Evolutionary conservation across 345 rosid species (phyloP), one percentile per base, ranked within the genome.

Genomic region (Acer yangbiense): DNA sequence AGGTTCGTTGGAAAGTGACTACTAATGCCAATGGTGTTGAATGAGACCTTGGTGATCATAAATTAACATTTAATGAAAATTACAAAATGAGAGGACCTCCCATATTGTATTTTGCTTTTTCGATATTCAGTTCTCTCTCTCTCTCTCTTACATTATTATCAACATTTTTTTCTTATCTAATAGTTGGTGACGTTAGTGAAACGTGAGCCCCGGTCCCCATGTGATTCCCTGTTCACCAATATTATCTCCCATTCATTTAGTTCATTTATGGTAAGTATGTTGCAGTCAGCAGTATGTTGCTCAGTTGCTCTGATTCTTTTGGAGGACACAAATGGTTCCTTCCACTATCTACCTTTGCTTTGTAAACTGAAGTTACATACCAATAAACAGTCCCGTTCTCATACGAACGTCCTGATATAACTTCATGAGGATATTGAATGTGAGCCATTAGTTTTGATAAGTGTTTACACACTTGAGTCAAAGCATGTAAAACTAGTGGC

Each of bases 141-240:
- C 18, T 20, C 71, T 64, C 65, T 76, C 41, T 35, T 50, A n/a
- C 72, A 77, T 72, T 77, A 81, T 76, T 77, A 60, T 41, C 68
- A 27, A 11, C 39, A 46, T 23, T 62, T 35, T 44, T 46, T 2
- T 13, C 68, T 21, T 60, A 7, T 66, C 2, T 44, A 50, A 35
- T 27, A 70, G 9, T 35, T 14, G 48, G 65, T 79, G 81, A 81
- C 78, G 64, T 60, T 74, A 62, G 58, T 85, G 82, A 70, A 68
- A 77, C 58, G 23, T 16, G 70, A n/a, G 85, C 75, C 81, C 48
- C 61, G 85, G 71, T 80, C 48, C 65, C 83, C 86, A 81, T 79
- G 83, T 79, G 88, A 81, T 72, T 72, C 52, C 52, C 73, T 58
- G 71, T 32, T 76, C 74, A 63, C 69, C 46, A n/a, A 54, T 54